phyloP scores from a whole-genome alignment of 2,329 filamentous ascomycete genomes.

The Neodidymelliopsis sp. region DNA sequence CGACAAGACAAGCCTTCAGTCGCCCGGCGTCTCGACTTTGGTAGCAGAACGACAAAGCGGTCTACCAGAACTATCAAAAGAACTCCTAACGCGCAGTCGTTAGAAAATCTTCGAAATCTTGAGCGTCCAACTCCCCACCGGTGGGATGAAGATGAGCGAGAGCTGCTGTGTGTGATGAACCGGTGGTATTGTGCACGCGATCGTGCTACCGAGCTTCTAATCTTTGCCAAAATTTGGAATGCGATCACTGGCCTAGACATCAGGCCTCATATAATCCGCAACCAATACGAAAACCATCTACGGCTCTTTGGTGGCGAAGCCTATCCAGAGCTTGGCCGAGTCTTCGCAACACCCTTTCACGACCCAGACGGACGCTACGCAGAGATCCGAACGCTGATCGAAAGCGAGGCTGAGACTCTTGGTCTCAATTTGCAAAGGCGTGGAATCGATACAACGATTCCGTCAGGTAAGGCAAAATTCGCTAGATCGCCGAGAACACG shows the following conservation, averaged over 20 bases:
- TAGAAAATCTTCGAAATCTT: too few species aligned
- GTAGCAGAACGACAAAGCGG: not conserved
- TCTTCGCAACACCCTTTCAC: conserved; percentile 12
- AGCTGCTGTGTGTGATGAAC: conserved; percentile 12
- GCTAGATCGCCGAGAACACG: conserved; percentile 11
- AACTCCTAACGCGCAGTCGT: too few species aligned
- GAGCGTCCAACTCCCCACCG: not conserved
- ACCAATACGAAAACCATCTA: conserved; percentile 20
- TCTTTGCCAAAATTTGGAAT: conserved; percentile 20
- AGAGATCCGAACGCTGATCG: conserved; percentile 3
- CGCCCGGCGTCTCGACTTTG: not conserved
- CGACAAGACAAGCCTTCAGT: not conserved
- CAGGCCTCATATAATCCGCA: not conserved
- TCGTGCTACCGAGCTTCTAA: not conserved
- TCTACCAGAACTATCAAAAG: not conserved
- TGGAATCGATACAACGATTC: not conserved
- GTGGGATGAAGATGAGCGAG: conserved; percentile 18
- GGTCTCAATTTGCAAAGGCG: conserved; percentile 3
- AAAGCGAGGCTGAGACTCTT: not conserved
- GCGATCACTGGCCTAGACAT: conserved; percentile 3
- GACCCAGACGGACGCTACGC: conserved; percentile 17
- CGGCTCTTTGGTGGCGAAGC: conserved; percentile 10
- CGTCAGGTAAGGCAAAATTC: conserved; percentile 6
- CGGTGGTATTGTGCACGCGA: conserved; percentile 15
- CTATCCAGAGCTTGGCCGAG: conserved; percentile 8